Evolutionary conservation across 176 grass and related monocot species (phyloP), one percentile per base, ranked within the genome.

Genomic region (Juncus inflexus): DNA sequence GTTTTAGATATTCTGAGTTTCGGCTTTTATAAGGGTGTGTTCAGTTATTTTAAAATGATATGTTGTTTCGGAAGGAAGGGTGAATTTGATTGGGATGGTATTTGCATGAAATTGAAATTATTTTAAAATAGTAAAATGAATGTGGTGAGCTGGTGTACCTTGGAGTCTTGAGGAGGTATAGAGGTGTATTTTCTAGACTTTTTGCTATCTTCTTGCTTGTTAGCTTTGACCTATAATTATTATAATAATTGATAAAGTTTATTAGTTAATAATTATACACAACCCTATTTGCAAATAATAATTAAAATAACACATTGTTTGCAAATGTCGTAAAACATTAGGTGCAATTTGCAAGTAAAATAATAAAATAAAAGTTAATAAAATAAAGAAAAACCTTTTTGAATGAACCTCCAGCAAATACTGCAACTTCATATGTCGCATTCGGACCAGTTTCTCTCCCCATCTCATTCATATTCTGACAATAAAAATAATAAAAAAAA

Each of bases 361-460:
- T 54, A 6, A 54, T 52, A 63, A 61, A 43, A 11, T 15, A 19
- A n/a, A 6, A 61, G 50, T 28, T 1, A 28, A 28, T 1, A 28
- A 28, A 28, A 28, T 28, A 28, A 28, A 28, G 50, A 65, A 58
- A 65, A 54, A 97, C 85, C 94, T 86, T 99, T 78, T 85, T 99
- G 87, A 88, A 99, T 40, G 83, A 84, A 80, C 76, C 72, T 68
- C 77, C 83, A 14, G 67, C 77, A 74, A 91, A 84, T 63, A 92
- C 77, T 75, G 83, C 82, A 86, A 99, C 85, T 84, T 99, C 94
- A 86, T 75, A 86, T 10, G 83, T 86, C 65, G 85, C 89, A 63
- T 92, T 89, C 19, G 72, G 65, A 6, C 80, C 80, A 42, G 77
- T 52, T 69, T 81, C 68, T 58, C 82, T 91, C 9, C 55, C 55